phyloP scores from a whole-genome alignment of 805 yeast species.

The Lachancea meyersii region DNA sequence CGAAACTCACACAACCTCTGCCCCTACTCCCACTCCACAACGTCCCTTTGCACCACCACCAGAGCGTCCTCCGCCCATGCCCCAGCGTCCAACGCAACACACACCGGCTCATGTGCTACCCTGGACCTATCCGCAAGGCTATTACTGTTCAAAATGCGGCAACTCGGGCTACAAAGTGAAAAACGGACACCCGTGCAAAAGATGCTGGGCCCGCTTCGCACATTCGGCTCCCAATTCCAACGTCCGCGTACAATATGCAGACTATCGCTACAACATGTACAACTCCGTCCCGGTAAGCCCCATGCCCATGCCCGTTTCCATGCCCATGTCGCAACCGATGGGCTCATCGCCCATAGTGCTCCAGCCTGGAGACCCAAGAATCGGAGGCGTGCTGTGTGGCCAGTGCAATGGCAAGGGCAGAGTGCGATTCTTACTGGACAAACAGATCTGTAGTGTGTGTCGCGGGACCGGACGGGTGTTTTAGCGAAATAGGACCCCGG shows the following conservation, averaged over 20 bases:
- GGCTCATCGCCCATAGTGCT: constrained; percentile 33
- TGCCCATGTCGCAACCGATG: background rate
- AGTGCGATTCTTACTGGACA: constrained; percentile 49
- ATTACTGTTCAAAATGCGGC: constrained; percentile 59
- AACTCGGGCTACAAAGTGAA: constrained; percentile 63
- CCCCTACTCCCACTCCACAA: too few species aligned
- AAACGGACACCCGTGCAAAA: constrained; percentile 59
- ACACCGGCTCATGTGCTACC: constrained; percentile 32
- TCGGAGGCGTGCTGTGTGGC: constrained; percentile 72
- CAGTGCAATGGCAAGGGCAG: constrained; percentile 63
- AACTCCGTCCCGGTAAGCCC: too few species aligned
- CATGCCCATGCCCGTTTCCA: too few species aligned
- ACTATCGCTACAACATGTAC: background rate
- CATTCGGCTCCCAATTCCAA: constrained; percentile 28
- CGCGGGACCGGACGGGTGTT: constrained; percentile 57
- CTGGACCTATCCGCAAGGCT: constrained; percentile 60
- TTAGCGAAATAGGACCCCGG: too few species aligned
- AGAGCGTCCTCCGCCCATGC: background rate
- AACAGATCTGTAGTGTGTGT: constrained; percentile 59
- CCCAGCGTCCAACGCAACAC: background rate
- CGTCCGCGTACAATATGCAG: constrained; percentile 3
- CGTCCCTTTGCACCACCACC: too few species aligned
- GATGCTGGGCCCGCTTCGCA: constrained; percentile 64
- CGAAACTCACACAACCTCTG: too few species aligned
- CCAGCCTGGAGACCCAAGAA: constrained; percentile 69